Conservation (phyloP, 2,329 filamentous ascomycete genomes). For the Alternaria sp. region DNA sequence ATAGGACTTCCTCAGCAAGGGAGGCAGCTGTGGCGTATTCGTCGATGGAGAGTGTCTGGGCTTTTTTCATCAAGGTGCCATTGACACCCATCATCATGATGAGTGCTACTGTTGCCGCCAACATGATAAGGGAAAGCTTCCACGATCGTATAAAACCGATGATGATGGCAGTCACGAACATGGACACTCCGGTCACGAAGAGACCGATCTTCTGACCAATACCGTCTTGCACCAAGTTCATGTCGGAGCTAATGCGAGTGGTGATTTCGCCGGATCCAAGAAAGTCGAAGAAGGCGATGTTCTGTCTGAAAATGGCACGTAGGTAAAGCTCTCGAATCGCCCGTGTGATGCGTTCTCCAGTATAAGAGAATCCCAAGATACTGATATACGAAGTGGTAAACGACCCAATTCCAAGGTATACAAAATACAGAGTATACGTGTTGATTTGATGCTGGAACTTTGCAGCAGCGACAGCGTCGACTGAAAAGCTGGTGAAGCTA, state of each 20-base stretch:
- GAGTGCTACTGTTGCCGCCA: constrained; percentile 80
- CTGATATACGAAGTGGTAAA: constrained; percentile 76
- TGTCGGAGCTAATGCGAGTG: constrained; percentile 93
- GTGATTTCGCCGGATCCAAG: constrained; percentile 94
- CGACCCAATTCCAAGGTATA: constrained; percentile 50
- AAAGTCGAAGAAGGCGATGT: constrained; percentile 70
- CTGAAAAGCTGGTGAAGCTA: constrained; percentile 48
- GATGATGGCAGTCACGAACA: constrained; percentile 86
- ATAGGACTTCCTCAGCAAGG: constrained; percentile 92
- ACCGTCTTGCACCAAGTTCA: constrained; percentile 92
- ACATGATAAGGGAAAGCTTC: constrained; percentile 90
- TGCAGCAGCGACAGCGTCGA: constrained; percentile 36
- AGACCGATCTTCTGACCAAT: constrained; percentile 62
- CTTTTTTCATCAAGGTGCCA: constrained; percentile 79
- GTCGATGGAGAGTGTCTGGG: constrained; percentile 74
- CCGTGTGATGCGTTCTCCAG: constrained; percentile 58
- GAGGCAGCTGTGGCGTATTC: constrained; percentile 87
- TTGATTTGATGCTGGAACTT: constrained; percentile 44
- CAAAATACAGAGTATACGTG: constrained; percentile 48
- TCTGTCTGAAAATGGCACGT: constrained; percentile 58
- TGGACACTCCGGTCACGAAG: constrained; percentile 45
- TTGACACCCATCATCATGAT: constrained; percentile 78
- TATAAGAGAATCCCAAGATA: constrained; percentile 87
- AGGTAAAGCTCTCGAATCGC: constrained; percentile 70
- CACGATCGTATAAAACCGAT: constrained; percentile 93